Evolutionary conservation across 306 rosid species (phyloP).

Genomic region (Morella rubra): DNA sequence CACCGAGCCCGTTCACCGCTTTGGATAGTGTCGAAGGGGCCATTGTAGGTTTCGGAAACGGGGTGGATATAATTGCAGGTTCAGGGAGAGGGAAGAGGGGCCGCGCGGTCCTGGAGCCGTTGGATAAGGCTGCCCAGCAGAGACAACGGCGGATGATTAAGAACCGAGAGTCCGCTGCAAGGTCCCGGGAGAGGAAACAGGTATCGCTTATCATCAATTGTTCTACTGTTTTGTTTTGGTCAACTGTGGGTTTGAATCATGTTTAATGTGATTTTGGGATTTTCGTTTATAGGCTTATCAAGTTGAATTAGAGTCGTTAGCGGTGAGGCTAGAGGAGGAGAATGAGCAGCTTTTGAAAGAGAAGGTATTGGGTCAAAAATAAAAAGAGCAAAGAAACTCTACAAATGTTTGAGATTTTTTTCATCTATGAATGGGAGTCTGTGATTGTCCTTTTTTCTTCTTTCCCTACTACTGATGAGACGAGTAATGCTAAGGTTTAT

Average conservation of each 20-base stretch:
- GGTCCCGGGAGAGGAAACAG: conserved; percentile 67
- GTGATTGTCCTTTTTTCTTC: background rate
- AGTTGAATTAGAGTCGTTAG: conserved; percentile 79
- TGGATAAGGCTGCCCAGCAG: conserved; percentile 59
- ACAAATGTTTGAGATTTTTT: background rate
- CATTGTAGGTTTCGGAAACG: conserved; percentile 60
- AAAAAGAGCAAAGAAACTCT: background rate
- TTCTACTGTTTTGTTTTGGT: background rate
- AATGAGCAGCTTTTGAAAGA: conserved; percentile 71
- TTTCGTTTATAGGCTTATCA: conserved; percentile 71
- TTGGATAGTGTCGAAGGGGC: conserved; percentile 64
- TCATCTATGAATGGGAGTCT: background rate
- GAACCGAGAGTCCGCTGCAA: conserved; percentile 63
- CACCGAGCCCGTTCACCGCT: conserved; percentile 43
- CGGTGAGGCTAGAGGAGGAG: conserved; percentile 78
- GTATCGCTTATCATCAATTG: conserved; percentile 11
- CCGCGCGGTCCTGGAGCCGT: conserved; percentile 45
- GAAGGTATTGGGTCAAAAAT: conserved; percentile 48
- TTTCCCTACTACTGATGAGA: background rate
- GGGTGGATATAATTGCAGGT: conserved; percentile 41
- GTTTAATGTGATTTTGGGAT: background rate
- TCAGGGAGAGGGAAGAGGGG: conserved; percentile 41
- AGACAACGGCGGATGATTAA: conserved; percentile 63
- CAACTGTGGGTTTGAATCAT: background rate
- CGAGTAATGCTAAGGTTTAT: background rate